Percentiles rank a stretch among this genome's conserved stretches.
Conservation (phyloP, 177 flowering plant species). For the Vitis hybrid region DNA sequence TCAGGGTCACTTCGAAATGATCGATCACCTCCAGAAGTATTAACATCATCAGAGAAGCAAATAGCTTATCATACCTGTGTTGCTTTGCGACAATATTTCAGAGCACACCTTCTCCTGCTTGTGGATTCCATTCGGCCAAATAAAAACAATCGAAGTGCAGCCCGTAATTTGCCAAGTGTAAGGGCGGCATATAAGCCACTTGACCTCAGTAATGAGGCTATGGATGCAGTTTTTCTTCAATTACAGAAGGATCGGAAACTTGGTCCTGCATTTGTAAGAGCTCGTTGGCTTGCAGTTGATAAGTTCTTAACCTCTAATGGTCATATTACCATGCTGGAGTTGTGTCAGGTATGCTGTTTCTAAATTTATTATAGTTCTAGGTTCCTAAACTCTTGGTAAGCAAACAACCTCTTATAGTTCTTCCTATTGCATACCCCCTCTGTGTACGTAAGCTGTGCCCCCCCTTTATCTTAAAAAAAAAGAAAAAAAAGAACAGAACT, state of each 20-base stretch:
- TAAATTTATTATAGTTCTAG: background rate
- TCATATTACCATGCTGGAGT: slow-evolving; percentile 79
- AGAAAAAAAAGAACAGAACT: no score
- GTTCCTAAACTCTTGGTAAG: background rate
- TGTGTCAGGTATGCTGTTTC: slow-evolving; percentile 64
- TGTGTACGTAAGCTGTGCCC: no score
- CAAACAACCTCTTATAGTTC: no score
- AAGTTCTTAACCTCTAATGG: slow-evolving; percentile 69
- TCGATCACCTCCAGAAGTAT: slow-evolving; percentile 71
- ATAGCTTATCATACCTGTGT: slow-evolving; percentile 90
- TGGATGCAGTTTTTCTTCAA: slow-evolving; percentile 78
- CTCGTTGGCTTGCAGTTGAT: slow-evolving; percentile 79
- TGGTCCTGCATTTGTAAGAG: slow-evolving; percentile 81
- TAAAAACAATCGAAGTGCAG: slow-evolving; percentile 63
- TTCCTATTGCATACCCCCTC: no score
- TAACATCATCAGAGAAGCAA: slow-evolving; percentile 91
- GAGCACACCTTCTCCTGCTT: slow-evolving; percentile 91
- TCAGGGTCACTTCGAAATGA: slow-evolving; percentile 68
- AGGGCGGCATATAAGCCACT: slow-evolving; percentile 91
- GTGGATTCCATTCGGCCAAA: slow-evolving; percentile 93
- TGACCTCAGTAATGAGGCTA: slow-evolving; percentile 85
- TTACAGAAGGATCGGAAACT: slow-evolving; percentile 87
- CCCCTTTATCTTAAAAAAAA: no score
- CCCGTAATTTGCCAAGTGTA: slow-evolving; percentile 55
- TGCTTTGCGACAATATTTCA: slow-evolving; percentile 88